Evolutionary conservation across 2,329 filamentous ascomycete species (phyloP).

Genomic region (Botrytis galanthina): DNA sequence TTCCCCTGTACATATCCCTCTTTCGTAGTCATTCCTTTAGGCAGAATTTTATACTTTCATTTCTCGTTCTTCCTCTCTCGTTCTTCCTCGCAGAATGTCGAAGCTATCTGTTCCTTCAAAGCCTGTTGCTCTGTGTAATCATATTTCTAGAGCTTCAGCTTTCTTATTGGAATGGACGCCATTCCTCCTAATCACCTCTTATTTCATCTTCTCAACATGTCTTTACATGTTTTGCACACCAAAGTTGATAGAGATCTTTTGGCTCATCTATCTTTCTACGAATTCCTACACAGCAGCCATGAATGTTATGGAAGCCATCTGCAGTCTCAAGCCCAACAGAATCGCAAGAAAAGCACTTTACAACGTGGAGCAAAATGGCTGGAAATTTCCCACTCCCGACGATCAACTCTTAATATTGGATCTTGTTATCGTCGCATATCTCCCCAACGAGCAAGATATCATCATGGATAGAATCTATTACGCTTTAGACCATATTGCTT

Average conservation of each 20-base stretch:
- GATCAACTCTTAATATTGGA: constrained; percentile 45
- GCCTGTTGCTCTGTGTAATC: neutral
- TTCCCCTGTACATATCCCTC: neutral
- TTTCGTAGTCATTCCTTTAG: neutral
- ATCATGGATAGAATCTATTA: constrained; percentile 48
- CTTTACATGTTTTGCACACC: constrained; percentile 44
- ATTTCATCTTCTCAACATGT: constrained; percentile 44
- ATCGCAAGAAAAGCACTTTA: constrained; percentile 41
- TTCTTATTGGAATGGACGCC: constrained; percentile 42
- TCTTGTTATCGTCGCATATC: constrained; percentile 49
- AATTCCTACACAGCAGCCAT: constrained; percentile 46
- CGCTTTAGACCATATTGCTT: constrained; percentile 46
- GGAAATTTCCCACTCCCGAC: constrained; percentile 44
- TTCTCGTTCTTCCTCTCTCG: too few relatives aligned
- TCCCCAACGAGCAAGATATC: constrained; percentile 51
- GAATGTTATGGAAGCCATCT: constrained; percentile 44
- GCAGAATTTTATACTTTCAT: neutral
- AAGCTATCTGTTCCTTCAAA: neutral
- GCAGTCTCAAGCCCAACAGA: constrained; percentile 41
- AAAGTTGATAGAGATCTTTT: constrained; percentile 42
- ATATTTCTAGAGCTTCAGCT: constrained; percentile 12
- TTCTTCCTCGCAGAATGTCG: neutral
- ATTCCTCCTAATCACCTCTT: constrained; percentile 43
- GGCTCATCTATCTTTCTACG: constrained; percentile 45
- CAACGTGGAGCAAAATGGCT: constrained; percentile 42